These are phyloP conservation scores for Stevia rebaudiana DNA, from an alignment of 140 eudicot genomes.

Conservation along the genomic window DNA sequence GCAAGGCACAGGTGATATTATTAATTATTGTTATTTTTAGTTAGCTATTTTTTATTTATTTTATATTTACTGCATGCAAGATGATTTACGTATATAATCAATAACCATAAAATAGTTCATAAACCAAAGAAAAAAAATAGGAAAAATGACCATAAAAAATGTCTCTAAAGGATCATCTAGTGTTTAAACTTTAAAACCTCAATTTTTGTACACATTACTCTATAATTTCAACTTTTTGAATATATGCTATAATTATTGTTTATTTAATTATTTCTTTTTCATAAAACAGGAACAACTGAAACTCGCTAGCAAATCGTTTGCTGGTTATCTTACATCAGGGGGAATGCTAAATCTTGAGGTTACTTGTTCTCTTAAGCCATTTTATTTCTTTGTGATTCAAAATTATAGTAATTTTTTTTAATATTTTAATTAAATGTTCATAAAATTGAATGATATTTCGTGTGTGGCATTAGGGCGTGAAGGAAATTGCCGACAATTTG, in stretches of 20 bases:
- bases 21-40: constrained; percentile 6
- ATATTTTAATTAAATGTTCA: not conserved
- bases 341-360: constrained; percentile 39
- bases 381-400: not conserved
- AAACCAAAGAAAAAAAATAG: not conserved
- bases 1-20: constrained; percentile 33
- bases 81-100: not conserved
- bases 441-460: not conserved
- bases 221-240: not conserved
- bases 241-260: not conserved
- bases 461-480: constrained; percentile 43
- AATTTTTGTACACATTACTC: too few relatives aligned
- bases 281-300: constrained; percentile 52
- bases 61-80: not conserved
- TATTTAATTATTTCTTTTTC: not conserved
- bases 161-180: not conserved
- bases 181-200: not conserved
- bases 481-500: constrained; percentile 38
- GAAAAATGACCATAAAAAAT: not conserved
- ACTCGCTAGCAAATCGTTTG: constrained; percentile 42
- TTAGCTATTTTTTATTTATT: constrained; percentile 1
- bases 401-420: not conserved
- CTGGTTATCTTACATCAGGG: constrained; percentile 35
- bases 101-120: not conserved
- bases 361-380: not conserved